Evolutionary conservation across 306 rosid species (phyloP).

Genomic region (Casuarina equisetifolia): DNA sequence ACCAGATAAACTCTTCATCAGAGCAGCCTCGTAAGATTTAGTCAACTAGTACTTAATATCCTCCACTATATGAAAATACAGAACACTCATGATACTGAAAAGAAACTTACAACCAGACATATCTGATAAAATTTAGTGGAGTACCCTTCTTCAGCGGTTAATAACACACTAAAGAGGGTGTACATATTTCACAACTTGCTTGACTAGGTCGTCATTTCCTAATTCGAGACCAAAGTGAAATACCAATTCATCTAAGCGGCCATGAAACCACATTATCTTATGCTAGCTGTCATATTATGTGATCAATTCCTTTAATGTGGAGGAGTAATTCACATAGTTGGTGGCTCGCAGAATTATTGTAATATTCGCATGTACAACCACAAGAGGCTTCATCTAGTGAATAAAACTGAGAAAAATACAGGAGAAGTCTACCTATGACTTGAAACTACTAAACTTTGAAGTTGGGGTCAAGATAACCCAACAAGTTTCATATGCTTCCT

Average conservation of each 20-base stretch:
- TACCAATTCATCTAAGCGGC: background rate
- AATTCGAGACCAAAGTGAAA: background rate
- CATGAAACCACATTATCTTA: background rate
- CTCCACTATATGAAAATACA: background rate
- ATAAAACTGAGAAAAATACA: background rate
- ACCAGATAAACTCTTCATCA: background rate
- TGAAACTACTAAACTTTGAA: background rate
- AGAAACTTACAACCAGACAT: background rate
- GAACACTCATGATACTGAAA: background rate
- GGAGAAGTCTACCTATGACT: background rate
- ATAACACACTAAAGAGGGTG: background rate
- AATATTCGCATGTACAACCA: background rate
- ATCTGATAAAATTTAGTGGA: background rate
- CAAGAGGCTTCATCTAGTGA: background rate
- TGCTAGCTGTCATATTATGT: background rate
- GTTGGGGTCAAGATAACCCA: background rate
- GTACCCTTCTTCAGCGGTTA: background rate
- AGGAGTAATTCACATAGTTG: background rate
- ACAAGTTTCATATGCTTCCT: background rate
- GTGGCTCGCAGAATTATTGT: background rate
- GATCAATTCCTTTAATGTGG: background rate
- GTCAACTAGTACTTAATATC: background rate
- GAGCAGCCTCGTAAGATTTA: background rate
- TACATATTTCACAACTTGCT: background rate
- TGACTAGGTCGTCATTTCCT: background rate